Percentiles rank a stretch among this genome's conserved stretches.
phyloP scores from a whole-genome alignment of 1,284 basidiomycete genomes.

The Tranzscheliella williamsii region DNA sequence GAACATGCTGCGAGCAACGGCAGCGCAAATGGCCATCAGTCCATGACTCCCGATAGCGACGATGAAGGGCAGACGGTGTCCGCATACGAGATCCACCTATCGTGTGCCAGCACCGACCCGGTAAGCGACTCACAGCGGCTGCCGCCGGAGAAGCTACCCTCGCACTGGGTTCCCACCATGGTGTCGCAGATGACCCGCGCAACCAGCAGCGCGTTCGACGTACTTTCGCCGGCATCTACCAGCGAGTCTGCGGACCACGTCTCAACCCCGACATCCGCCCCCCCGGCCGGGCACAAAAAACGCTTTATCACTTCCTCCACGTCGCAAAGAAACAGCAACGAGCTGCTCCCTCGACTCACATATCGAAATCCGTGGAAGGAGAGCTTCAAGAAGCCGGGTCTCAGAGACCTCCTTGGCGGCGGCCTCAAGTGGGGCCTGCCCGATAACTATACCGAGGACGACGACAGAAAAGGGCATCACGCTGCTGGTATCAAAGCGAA shows the following conservation, averaged over 20 bases:
- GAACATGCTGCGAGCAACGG: no score
- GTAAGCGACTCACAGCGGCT: slow-evolving; percentile 12
- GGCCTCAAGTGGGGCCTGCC: slow-evolving; percentile 52
- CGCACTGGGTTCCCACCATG: slow-evolving; percentile 25
- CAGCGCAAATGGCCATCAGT: no score
- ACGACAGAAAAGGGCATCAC: slow-evolving; percentile 1
- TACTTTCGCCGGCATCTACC: background rate
- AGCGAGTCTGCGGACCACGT: background rate
- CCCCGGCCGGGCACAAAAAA: no score
- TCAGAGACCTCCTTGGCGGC: slow-evolving; percentile 28
- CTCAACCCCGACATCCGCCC: background rate
- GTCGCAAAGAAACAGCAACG: slow-evolving; percentile 2
- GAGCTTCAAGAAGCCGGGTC: slow-evolving; percentile 35
- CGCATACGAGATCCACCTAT: slow-evolving; percentile 15
- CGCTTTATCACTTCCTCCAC: background rate
- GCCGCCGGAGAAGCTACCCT: slow-evolving; percentile 9
- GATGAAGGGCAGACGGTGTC: no score
- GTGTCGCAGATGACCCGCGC: slow-evolving; percentile 20
- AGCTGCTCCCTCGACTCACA: slow-evolving; percentile 23
- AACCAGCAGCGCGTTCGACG: slow-evolving; percentile 12
- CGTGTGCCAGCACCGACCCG: slow-evolving; percentile 12
- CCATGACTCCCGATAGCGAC: no score
- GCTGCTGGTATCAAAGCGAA: slow-evolving; percentile 16
- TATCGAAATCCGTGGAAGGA: slow-evolving; percentile 44
- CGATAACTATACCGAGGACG: slow-evolving; percentile 39